These are phyloP conservation scores for Pouteria campechiana DNA, from an alignment of 179 eudicot species.

Conservation along the genomic window DNA sequence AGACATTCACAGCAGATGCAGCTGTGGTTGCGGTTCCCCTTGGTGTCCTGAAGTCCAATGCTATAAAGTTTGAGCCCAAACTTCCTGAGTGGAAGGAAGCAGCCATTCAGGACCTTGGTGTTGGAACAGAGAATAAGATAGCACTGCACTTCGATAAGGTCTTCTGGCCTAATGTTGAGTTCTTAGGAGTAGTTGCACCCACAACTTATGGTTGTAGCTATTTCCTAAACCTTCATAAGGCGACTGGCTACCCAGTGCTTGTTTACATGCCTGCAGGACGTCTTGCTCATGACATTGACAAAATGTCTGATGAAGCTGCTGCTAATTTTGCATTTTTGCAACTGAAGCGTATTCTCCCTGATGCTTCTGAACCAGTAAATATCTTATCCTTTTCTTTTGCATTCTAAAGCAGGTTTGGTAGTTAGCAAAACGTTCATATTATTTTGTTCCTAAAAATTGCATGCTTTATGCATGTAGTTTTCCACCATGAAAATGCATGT, in stretches of 20 bases:
- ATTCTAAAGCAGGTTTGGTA: no score
- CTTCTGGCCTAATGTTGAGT: slow-evolving; percentile 98
- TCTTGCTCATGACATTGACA: slow-evolving; percentile 81
- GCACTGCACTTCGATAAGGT: slow-evolving; percentile 76
- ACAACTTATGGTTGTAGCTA: slow-evolving; percentile 83
- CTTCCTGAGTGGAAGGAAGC: slow-evolving; percentile 88
- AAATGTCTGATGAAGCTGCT: slow-evolving; percentile 91
- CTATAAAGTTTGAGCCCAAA: slow-evolving; percentile 75
- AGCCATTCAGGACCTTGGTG: slow-evolving; percentile 75
- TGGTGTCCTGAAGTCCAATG: slow-evolving; percentile 71
- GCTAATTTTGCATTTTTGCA: slow-evolving; percentile 80
- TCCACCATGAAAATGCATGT: no score
- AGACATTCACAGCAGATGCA: slow-evolving; percentile 76
- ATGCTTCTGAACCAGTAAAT: slow-evolving; percentile 70
- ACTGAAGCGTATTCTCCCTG: slow-evolving; percentile 69
- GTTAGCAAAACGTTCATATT: no score
- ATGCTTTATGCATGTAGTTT: no score
- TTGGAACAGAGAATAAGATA: slow-evolving; percentile 93
- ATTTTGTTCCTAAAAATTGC: no score
- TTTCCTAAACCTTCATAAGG: slow-evolving; percentile 95
- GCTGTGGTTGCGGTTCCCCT: slow-evolving; percentile 83
- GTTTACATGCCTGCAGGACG: slow-evolving; percentile 98
- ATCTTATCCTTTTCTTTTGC: background rate
- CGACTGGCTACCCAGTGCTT: slow-evolving; percentile 80
- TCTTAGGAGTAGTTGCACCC: slow-evolving; percentile 90